Conservation (phyloP, 208 protist species). For the Trypanosoma avium region DNA sequence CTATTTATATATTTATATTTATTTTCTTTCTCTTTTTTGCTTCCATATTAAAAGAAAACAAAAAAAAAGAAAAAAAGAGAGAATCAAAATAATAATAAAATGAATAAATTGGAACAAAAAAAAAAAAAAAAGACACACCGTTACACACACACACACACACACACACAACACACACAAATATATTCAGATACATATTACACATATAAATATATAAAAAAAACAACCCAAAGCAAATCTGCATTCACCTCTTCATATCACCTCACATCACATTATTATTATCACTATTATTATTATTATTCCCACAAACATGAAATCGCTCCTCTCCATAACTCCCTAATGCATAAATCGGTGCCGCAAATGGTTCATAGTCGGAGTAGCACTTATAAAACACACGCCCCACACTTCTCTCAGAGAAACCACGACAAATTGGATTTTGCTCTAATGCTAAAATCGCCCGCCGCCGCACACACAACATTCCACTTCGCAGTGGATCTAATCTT, state of each 20-base stretch:
- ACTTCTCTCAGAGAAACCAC: conserved; percentile 76
- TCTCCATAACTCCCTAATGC: conserved; percentile 82
- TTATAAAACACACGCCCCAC: conserved; percentile 71
- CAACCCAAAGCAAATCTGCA: neutral
- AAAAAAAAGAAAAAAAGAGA: conserved; percentile 16
- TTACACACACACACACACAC: neutral
- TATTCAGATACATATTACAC: neutral
- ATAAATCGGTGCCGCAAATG: conserved; percentile 82
- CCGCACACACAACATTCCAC: conserved; percentile 83
- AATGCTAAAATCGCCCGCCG: conserved; percentile 88
- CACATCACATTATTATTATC: neutral
- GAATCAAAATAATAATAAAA: neutral
- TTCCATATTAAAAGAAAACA: neutral
- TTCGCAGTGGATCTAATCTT: conserved; percentile 60
- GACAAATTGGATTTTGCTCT: conserved; percentile 81
- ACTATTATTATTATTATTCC: too few species aligned
- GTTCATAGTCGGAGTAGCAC: conserved; percentile 91
- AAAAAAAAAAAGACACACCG: neutral
- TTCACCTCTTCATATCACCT: neutral
- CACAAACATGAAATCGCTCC: conserved; percentile 34
- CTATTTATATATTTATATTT: too few species aligned
- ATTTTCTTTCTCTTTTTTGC: too few species aligned
- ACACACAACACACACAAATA: neutral
- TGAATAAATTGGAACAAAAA: neutral
- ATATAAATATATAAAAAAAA: neutral